A percentile compares a stretch with the other conserved stretches of the same genome.
Evolutionary conservation across 345 rosid species (phyloP).

Genomic region (Chamaenerion angustifolium): DNA sequence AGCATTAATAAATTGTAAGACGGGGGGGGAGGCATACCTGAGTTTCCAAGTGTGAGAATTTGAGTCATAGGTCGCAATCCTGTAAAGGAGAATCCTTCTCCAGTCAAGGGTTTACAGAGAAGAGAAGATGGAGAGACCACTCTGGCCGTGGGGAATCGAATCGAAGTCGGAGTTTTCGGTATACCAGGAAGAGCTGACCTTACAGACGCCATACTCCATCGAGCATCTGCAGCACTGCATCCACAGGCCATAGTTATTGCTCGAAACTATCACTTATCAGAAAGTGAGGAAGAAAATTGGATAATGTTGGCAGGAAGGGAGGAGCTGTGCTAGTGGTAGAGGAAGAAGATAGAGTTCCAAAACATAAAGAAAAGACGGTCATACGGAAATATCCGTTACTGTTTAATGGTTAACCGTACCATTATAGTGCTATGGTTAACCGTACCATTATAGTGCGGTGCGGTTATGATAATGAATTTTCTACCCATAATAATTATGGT

Average conservation of each 20-base stretch:
- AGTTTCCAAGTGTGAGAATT: conserved; percentile 34
- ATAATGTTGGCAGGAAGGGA: conserved; percentile 5
- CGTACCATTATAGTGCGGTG: too few species aligned
- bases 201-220: conserved; percentile 62
- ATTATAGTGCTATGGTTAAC: too few species aligned
- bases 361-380: too few species aligned
- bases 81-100: conserved; percentile 25
- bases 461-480: too few species aligned
- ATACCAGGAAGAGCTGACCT: conserved; percentile 46
- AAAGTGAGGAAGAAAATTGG: conserved; percentile 8
- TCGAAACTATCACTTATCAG: conserved; percentile 1
- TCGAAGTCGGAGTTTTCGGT: conserved; percentile 13
- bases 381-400: too few species aligned
- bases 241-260: conserved; percentile 21
- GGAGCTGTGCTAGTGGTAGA: too few species aligned
- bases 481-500: too few species aligned
- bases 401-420: too few species aligned
- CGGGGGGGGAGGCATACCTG: conserved; percentile 26
- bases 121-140: conserved; percentile 14
- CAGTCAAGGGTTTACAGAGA: conserved; percentile 10
- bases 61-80: conserved; percentile 41
- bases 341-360: too few species aligned
- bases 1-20: background rate
- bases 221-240: conserved; percentile 14
- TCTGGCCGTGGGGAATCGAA: conserved; percentile 23